Evolutionary conservation across 805 yeast genomes (phyloP).

Genomic region (Torulaspora franciscae): DNA sequence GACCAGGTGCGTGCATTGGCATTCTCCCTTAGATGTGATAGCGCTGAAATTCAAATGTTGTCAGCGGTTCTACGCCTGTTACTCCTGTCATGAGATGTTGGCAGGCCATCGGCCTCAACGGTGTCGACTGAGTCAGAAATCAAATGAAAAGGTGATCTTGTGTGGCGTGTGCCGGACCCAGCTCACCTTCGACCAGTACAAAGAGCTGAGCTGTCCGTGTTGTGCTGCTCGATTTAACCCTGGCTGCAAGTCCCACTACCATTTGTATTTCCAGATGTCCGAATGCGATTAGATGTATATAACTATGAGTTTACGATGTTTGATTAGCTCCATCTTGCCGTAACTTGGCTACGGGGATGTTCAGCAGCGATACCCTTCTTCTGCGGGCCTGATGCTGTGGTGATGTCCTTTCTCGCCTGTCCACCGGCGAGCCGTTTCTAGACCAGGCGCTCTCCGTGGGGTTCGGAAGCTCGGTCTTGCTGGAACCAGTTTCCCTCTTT

Average conservation of each 20-base stretch:
- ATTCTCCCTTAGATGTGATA: constrained; percentile 29
- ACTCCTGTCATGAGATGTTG: constrained; percentile 27
- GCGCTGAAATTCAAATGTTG: constrained; percentile 35
- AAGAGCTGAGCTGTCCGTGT: constrained; percentile 18
- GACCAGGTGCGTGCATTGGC: constrained; percentile 35
- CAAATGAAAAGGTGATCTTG: constrained; percentile 18
- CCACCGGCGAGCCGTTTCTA: neutral
- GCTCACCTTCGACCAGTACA: constrained; percentile 29
- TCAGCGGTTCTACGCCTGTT: constrained; percentile 29
- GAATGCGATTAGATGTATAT: neutral
- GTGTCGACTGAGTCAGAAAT: constrained; percentile 13
- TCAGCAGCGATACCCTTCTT: constrained; percentile 25
- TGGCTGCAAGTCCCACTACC: constrained; percentile 33
- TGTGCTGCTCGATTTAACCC: constrained; percentile 32
- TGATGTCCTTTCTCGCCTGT: constrained; percentile 3
- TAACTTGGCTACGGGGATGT: constrained; percentile 30
- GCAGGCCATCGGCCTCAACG: constrained; percentile 16
- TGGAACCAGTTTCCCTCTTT: constrained; percentile 2
- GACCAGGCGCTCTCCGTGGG: neutral
- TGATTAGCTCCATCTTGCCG: constrained; percentile 14
- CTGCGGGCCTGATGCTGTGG: constrained; percentile 6
- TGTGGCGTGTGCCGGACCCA: constrained; percentile 32
- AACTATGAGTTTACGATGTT: neutral
- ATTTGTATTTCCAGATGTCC: constrained; percentile 24
- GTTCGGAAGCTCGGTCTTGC: neutral